Percentiles rank a stretch among this genome's conserved stretches.
Evolutionary conservation across 2,329 filamentous ascomycete species (phyloP).

Genomic region (Rutstroemia sydowiana): DNA sequence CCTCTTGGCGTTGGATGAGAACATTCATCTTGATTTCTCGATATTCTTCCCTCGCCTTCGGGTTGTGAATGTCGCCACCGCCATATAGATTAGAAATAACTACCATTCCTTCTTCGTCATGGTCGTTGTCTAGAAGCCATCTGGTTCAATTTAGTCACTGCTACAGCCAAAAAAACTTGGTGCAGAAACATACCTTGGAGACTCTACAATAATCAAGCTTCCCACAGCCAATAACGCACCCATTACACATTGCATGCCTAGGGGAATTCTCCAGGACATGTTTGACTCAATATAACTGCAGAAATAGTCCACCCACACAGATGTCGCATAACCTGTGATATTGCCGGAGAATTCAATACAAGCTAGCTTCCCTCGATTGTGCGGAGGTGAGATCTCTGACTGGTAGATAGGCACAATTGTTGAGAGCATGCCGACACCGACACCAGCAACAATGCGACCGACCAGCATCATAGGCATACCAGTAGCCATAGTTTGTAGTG

Average conservation of each 20-base stretch:
- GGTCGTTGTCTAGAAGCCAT: slow-evolving; percentile 95
- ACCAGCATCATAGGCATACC: slow-evolving; percentile 86
- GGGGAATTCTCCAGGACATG: slow-evolving; percentile 81
- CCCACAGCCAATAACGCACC: slow-evolving; percentile 76
- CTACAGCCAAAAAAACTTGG: background rate
- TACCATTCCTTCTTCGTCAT: slow-evolving; percentile 96
- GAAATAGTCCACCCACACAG: slow-evolving; percentile 98
- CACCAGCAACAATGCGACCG: slow-evolving; percentile 74
- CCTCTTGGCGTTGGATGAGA: slow-evolving; percentile 85
- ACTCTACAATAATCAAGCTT: slow-evolving; percentile 91
- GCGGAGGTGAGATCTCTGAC: slow-evolving; percentile 90
- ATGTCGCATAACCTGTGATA: slow-evolving; percentile 90
- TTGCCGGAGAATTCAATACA: slow-evolving; percentile 99
- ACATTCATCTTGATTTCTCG: slow-evolving; percentile 99
- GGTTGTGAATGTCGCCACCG: slow-evolving; percentile 87
- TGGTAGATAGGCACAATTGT: slow-evolving; percentile 93
- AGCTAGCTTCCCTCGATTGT: slow-evolving; percentile 89
- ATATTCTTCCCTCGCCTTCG: slow-evolving; percentile 90
- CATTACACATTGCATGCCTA: slow-evolving; percentile 93
- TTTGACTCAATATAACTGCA: slow-evolving; percentile 83
- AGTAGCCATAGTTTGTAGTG: slow-evolving; percentile 71
- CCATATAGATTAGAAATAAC: slow-evolving; percentile 98
- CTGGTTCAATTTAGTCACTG: slow-evolving; percentile 38
- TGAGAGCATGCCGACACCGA: slow-evolving; percentile 81
- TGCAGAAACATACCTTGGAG: slow-evolving; percentile 58